phyloP scores from a whole-genome alignment of 2,329 filamentous ascomycete species.

The Colletotrichum sp. region DNA sequence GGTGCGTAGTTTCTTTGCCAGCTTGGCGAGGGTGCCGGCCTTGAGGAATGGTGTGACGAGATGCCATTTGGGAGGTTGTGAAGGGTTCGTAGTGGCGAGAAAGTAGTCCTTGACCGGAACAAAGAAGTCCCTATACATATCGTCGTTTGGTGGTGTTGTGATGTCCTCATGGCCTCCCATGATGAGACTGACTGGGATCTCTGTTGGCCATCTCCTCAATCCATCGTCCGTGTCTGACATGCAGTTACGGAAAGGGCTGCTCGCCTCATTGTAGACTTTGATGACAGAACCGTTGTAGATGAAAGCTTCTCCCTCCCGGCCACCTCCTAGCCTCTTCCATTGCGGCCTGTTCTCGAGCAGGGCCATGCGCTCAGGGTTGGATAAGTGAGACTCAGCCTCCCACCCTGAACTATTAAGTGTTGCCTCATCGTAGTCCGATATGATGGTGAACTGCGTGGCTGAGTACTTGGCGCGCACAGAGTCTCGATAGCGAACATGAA shows the following conservation, averaged over 20 bases:
- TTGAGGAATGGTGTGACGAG: slow-evolving; percentile 31
- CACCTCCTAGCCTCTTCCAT: slow-evolving; percentile 32
- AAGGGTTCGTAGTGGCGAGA: slow-evolving; percentile 22
- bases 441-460: slow-evolving; percentile 5
- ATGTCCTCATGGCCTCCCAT: slow-evolving; percentile 28
- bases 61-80: slow-evolving; percentile 27
- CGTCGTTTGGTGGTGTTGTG: not conserved
- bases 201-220: slow-evolving; percentile 32
- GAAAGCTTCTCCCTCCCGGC: slow-evolving; percentile 35
- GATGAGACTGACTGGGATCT: slow-evolving; percentile 33
- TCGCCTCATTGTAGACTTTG: slow-evolving; percentile 30
- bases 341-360: slow-evolving; percentile 25
- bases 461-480: slow-evolving; percentile 19
- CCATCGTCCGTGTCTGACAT: slow-evolving; percentile 17
- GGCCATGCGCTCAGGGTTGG: not conserved
- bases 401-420: not conserved
- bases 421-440: not conserved
- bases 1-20: slow-evolving; percentile 26
- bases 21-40: slow-evolving; percentile 28
- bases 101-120: slow-evolving; percentile 36
- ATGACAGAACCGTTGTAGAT: slow-evolving; percentile 31
- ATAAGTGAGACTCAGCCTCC: not conserved
- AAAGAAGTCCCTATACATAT: slow-evolving; percentile 22
- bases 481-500: slow-evolving; percentile 13
- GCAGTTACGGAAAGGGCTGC: slow-evolving; percentile 36